Base-by-base conservation (phyloP, 139 green algal genomes). In the Yamagishiella unicocca region DNA sequence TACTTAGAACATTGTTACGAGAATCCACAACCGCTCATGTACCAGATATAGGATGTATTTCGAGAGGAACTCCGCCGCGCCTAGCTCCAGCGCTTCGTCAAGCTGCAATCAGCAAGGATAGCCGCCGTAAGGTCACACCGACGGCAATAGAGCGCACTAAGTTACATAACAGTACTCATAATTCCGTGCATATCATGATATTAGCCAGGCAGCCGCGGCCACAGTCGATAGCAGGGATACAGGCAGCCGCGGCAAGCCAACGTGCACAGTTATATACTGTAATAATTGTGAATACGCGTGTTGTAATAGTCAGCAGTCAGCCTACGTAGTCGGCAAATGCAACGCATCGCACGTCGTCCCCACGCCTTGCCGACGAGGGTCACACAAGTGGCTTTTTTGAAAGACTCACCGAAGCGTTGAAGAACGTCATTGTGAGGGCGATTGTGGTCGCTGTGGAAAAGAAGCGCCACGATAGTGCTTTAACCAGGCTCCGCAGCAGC, bases 361-460 rank as follows among this genome's bases (percentile, higher is more conserved):
- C n/a, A n/a, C n/a, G n/a, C n/a, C n/a, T n/a, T n/a, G n/a, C n/a
- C n/a, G n/a, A n/a, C n/a, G n/a, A n/a, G n/a, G n/a, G 50, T 58
- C 50, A 58, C 50, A 58, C 12, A 58, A 58, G 50, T 58, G 50
- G n/a, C n/a, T n/a, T n/a, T n/a, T n/a, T n/a, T n/a, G n/a, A n/a
- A n/a, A n/a, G 50, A 31, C 79, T 64, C n/a, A 85, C 79, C 31
- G 80, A 37, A 12, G 80, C 80, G 43, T 53, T 66, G 64, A 86
- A 86, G 43, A 86, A 86, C 1, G 43, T n/a, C 31, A 78, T 77
- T 3, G 64, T 53, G 31, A 86, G 80, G 2, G 53, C 19, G 21
- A 86, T 86, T 4, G 80, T 86, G 14, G 80, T 77, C n/a, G 64
- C 62, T 29, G 80, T 86, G 8, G 64, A 78, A 33, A 86, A 86